Evolutionary conservation across 768 basidiomycete species (phyloP), one percentile per base, ranked within the genome.

Genomic region (Boletus subcaerulescens): DNA sequence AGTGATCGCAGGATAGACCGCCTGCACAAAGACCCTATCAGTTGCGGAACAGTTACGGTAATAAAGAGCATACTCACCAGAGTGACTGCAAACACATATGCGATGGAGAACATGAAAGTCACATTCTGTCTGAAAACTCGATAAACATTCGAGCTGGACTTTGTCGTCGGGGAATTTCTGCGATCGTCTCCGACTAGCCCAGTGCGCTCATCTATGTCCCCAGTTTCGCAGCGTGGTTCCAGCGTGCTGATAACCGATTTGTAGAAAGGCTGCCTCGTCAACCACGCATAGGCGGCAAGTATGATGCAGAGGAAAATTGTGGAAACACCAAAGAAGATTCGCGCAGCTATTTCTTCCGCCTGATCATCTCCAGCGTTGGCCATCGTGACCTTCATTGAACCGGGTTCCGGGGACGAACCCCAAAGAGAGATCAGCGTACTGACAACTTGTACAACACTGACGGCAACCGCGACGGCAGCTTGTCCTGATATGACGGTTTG

Each of bases 1-100:
- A 3, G 94, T 94, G 58, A 93, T 87, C 0, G 93, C 81, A 5
- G 94, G 94, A 72, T 82, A 96, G 45, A 95, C 86, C 31, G 93
- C 80, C 93, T 96, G 43, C 31, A 53, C 38, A 22, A 54, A 49
- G 45, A 48, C 5, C 5, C 22, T 22, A 39, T 59, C 46, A 60
- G 38, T 51, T 45, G 54, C 45, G 49, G 40, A 43, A 26, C 38
- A 4, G 52, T 36, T 12, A 50, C 12, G 10, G 13, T 29, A 47
- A 36, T 6, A 29, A 22, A 18, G 22, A 3, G 20, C 20, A 18
- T n/a, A 58, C 85, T 61, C 64, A 93, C 93, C 66, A 96, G 72
- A 14, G 94, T 95, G 26, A 91, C 80, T 31, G 83, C 65, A 64
- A 93, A 94, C 7, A 86, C 85, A 65, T 84, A 91, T 12, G 83